A percentile compares a stretch with the other conserved stretches of the same genome.
phyloP scores from a whole-genome alignment of 2,329 filamentous ascomycete species.

The Diaporthe capsici region DNA sequence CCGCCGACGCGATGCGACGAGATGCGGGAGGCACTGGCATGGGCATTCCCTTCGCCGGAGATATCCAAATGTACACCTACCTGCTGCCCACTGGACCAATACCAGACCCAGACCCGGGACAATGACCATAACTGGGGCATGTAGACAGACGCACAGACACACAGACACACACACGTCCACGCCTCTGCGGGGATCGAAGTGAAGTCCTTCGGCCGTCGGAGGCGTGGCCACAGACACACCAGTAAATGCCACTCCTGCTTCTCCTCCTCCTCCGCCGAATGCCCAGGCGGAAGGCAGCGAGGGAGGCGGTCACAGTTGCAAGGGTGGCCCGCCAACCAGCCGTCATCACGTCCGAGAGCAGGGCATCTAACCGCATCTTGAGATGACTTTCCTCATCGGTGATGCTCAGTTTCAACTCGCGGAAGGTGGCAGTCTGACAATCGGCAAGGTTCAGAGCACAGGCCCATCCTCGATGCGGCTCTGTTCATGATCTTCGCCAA shows the following conservation, averaged over 20 bases:
- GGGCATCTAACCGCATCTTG: slow-evolving; percentile 25
- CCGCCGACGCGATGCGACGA: slow-evolving; percentile 23
- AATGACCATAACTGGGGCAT: not conserved
- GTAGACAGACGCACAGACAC: not conserved
- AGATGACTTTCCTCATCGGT: slow-evolving; percentile 32
- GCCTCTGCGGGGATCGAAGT: not conserved
- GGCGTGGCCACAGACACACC: not conserved
- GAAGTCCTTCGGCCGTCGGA: not conserved
- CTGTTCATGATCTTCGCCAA: slow-evolving; percentile 39
- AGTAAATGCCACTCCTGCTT: not conserved
- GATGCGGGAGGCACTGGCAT: slow-evolving; percentile 4
- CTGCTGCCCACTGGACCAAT: not conserved
- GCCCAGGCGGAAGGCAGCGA: slow-evolving; percentile 2
- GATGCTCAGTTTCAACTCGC: slow-evolving; percentile 37
- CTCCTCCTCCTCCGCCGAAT: not conserved
- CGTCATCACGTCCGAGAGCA: slow-evolving; percentile 39
- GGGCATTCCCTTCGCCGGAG: not conserved
- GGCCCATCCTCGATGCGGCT: slow-evolving; percentile 38
- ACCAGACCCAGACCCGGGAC: not conserved
- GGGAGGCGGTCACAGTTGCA: slow-evolving; percentile 23
- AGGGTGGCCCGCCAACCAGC: slow-evolving; percentile 21
- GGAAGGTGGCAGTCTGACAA: slow-evolving; percentile 27
- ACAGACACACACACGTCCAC: not conserved
- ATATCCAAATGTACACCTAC: not conserved
- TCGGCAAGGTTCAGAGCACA: slow-evolving; percentile 32